Evolutionary conservation across 208 protist genomes (phyloP).

Genomic region (Leishmania braziliensis): DNA sequence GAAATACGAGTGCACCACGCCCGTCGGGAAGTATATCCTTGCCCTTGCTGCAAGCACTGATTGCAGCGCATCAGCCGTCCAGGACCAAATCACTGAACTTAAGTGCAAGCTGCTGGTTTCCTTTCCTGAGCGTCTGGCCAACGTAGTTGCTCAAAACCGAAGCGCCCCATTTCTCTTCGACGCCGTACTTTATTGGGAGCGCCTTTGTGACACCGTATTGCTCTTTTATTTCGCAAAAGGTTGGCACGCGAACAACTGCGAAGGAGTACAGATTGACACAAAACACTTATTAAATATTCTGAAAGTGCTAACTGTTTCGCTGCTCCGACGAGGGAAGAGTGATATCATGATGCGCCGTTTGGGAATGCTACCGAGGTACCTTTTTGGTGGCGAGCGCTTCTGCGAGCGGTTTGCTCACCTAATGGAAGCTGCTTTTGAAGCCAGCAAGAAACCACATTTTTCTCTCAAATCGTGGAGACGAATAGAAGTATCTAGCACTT

Average conservation of each 20-base stretch:
- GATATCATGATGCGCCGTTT: conserved; percentile 8
- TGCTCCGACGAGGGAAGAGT: conserved; percentile 20
- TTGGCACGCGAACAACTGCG: neutral
- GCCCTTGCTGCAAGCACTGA: conserved; percentile 6
- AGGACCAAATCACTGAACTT: conserved; percentile 13
- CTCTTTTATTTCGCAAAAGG: conserved; percentile 25
- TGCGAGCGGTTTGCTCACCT: conserved; percentile 11
- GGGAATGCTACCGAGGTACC: conserved; percentile 8
- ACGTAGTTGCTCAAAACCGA: conserved; percentile 5
- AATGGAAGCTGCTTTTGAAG: conserved; percentile 7
- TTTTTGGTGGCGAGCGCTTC: conserved; percentile 20
- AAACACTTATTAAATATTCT: neutral
- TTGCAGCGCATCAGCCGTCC: neutral
- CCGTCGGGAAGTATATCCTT: conserved; percentile 14
- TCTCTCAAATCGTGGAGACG: conserved; percentile 4
- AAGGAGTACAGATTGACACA: neutral
- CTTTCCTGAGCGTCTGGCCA: conserved; percentile 39
- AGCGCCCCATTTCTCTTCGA: conserved; percentile 18
- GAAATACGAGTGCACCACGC: conserved; percentile 16
- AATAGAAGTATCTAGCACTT: conserved; percentile 11
- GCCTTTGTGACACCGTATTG: conserved; percentile 30
- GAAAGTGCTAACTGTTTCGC: neutral
- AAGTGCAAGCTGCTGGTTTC: conserved; percentile 25
- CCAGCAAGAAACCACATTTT: conserved; percentile 11
- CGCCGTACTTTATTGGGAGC: conserved; percentile 23